Percentiles rank a stretch among this genome's conserved stretches.
These are phyloP conservation scores for Colletotrichum sp. DNA, from an alignment of 2,329 filamentous ascomycete genomes.

Conservation along the genomic window DNA sequence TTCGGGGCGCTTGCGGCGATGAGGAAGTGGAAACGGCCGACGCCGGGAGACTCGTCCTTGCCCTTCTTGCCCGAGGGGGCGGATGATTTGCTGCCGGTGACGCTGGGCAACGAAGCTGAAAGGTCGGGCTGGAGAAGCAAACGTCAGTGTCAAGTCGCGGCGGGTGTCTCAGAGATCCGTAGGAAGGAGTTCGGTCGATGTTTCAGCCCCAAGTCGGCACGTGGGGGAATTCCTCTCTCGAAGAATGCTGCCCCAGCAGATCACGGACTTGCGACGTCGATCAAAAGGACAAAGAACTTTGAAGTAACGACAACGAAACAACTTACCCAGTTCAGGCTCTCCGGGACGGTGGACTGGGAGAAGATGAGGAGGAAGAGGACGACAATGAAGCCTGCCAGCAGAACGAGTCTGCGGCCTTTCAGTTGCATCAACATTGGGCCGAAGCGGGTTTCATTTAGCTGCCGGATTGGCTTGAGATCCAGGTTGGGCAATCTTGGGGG, in stretches of 20 bases:
- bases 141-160: slow-evolving; percentile 10
- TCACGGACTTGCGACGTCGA: not conserved
- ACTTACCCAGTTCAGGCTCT: slow-evolving; percentile 21
- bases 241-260: not conserved
- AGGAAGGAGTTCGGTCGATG: slow-evolving; percentile 4
- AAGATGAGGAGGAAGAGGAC: slow-evolving; percentile 11
- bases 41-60: not conserved
- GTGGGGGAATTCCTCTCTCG: not conserved
- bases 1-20: slow-evolving; percentile 42
- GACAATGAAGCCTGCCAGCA: slow-evolving; percentile 13
- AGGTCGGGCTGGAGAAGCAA: slow-evolving; percentile 16
- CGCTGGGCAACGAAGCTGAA: slow-evolving; percentile 13
- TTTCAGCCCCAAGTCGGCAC: slow-evolving; percentile 14
- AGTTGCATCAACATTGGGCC: slow-evolving; percentile 16
- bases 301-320: not conserved
- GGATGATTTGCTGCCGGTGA: slow-evolving; percentile 12
- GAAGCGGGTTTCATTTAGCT: slow-evolving; percentile 15
- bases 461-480: slow-evolving; percentile 16
- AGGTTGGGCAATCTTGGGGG: not conserved
- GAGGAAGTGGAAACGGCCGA: slow-evolving; percentile 37
- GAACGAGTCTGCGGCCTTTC: slow-evolving; percentile 18
- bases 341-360: slow-evolving; percentile 15
- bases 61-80: not conserved
- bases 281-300: not conserved
- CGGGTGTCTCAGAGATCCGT: not conserved